Evolutionary conservation across 768 basidiomycete species (phyloP).

Genomic region (Mycena galericulata): DNA sequence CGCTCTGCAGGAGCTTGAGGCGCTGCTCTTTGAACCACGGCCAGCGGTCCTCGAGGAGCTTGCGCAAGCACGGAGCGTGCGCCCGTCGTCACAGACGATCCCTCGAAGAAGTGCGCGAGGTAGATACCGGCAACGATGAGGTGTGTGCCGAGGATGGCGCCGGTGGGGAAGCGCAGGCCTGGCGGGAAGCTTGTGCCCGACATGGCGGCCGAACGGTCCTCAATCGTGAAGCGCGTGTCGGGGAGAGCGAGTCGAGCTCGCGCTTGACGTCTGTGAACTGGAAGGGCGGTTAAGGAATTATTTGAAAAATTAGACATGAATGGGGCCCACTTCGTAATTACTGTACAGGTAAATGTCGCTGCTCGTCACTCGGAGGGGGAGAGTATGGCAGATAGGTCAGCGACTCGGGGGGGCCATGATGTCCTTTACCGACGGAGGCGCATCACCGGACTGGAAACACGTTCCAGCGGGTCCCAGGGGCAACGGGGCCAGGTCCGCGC

Average conservation of each 20-base stretch:
- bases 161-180: constrained; percentile 95
- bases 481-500: no score
- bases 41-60: constrained; percentile 92
- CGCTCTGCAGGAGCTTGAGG: constrained; percentile 66
- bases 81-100: constrained; percentile 91
- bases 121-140: constrained; percentile 97
- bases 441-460: constrained; percentile 66
- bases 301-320: no score
- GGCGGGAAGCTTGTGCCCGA: constrained; percentile 87
- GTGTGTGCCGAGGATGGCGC: constrained; percentile 90
- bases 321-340: constrained; percentile 95
- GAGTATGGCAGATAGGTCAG: constrained; percentile 85
- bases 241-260: constrained; percentile 92
- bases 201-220: constrained; percentile 87
- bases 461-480: constrained; percentile 69
- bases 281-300: no score
- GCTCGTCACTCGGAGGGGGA: constrained; percentile 73
- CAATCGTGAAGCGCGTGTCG: constrained; percentile 79
- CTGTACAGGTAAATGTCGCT: constrained; percentile 93
- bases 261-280: constrained; percentile 96
- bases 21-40: constrained; percentile 91
- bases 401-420: constrained; percentile 68
- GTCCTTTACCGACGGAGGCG: constrained; percentile 55
- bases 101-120: constrained; percentile 93
- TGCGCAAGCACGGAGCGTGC: constrained; percentile 85